phyloP scores from a whole-genome alignment of 441 rosid genomes.

The Adansonia rubrostipa region DNA sequence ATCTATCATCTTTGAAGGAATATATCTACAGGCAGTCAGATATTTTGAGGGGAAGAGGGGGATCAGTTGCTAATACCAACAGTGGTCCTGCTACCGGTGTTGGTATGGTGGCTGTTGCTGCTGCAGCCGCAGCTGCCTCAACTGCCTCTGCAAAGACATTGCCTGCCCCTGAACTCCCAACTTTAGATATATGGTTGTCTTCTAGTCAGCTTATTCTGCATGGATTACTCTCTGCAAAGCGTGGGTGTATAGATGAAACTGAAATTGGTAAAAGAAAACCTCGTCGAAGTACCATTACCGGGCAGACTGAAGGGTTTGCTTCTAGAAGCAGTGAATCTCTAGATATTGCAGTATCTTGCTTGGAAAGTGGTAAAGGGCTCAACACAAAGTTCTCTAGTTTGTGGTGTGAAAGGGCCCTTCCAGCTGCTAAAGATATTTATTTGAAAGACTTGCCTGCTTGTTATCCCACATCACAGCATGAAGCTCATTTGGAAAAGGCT shows the following conservation, averaged over 20 bases:
- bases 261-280: slow-evolving; percentile 59
- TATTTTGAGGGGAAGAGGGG: slow-evolving; percentile 83
- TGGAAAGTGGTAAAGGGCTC: slow-evolving; percentile 73
- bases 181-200: slow-evolving; percentile 65
- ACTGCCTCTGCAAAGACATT: slow-evolving; percentile 65
- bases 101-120: slow-evolving; percentile 88
- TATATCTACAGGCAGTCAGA: slow-evolving; percentile 74
- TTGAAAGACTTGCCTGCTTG: slow-evolving; percentile 72
- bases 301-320: slow-evolving; percentile 53
- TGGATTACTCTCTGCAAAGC: slow-evolving; percentile 65
- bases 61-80: slow-evolving; percentile 47
- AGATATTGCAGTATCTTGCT: slow-evolving; percentile 62
- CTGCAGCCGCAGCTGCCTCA: slow-evolving; percentile 91
- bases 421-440: slow-evolving; percentile 74
- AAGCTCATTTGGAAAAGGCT: slow-evolving; percentile 66
- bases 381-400: slow-evolving; percentile 64
- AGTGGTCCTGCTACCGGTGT: slow-evolving; percentile 65
- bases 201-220: slow-evolving; percentile 60
- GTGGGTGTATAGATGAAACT: slow-evolving; percentile 49
- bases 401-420: slow-evolving; percentile 83
- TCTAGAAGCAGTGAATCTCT: slow-evolving; percentile 52
- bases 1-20: slow-evolving; percentile 66
- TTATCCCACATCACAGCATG: slow-evolving; percentile 73
- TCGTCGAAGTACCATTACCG: slow-evolving; percentile 50
- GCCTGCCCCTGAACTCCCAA: slow-evolving; percentile 67